Conservation (phyloP, 1,284 basidiomycete genomes). For the Ceratobasidium sp. region DNA sequence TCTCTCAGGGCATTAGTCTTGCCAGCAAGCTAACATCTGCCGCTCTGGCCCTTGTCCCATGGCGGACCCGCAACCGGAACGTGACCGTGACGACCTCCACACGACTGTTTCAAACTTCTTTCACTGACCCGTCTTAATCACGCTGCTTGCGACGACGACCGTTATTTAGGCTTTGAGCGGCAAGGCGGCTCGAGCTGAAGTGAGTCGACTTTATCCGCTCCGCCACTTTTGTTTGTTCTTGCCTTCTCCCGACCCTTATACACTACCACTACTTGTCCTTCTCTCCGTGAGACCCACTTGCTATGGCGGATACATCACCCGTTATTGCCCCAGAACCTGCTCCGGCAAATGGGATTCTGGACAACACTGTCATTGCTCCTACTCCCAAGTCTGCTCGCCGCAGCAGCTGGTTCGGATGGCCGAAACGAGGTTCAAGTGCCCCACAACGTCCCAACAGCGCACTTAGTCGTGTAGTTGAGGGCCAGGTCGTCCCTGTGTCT, state of each 20-base stretch:
- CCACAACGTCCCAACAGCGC: slow-evolving; percentile 40
- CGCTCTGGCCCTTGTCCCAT: slow-evolving; percentile 20
- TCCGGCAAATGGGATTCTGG: neutral
- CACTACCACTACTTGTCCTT: neutral
- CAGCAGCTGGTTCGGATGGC: slow-evolving; percentile 44
- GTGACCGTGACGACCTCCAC: slow-evolving; percentile 37
- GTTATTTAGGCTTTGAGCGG: slow-evolving; percentile 34
- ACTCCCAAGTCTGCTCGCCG: slow-evolving; percentile 40
- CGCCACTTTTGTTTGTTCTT: slow-evolving; percentile 2
- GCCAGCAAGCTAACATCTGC: neutral
- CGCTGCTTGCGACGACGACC: neutral
- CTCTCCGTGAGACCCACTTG: slow-evolving; percentile 4
- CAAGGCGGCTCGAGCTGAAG: slow-evolving; percentile 41
- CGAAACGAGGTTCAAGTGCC: slow-evolving; percentile 27
- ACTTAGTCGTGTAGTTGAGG: slow-evolving; percentile 40
- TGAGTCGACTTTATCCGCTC: slow-evolving; percentile 21
- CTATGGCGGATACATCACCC: slow-evolving; percentile 31
- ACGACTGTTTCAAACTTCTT: slow-evolving; percentile 14
- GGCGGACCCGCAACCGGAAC: slow-evolving; percentile 29
- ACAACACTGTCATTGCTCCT: slow-evolving; percentile 16
- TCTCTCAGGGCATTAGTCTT: slow-evolving; percentile 2
- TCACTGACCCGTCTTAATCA: slow-evolving; percentile 37
- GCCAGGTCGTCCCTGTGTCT: slow-evolving; percentile 21
- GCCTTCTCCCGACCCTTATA: neutral
- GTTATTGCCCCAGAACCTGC: slow-evolving; percentile 12